Evolutionary conservation across 2,329 filamentous ascomycete genomes (phyloP), one percentile per base, ranked within the genome.

Genomic region (Apiospora malaysiana): DNA sequence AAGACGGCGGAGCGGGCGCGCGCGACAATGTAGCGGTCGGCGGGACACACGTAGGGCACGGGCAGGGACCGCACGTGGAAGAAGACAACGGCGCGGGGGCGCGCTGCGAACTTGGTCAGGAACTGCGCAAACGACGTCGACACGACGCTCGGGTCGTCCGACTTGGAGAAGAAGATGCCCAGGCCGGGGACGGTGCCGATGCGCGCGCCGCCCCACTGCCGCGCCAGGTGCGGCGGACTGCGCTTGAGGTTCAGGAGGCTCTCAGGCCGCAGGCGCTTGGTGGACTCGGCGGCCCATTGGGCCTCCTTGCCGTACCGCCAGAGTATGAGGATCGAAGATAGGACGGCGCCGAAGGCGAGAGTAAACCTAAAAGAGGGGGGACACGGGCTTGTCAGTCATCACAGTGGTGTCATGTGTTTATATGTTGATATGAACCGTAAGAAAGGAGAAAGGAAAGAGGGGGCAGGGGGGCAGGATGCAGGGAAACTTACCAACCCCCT

Each of bases 251-350:
- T 37, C 12, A 49, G 51, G 59, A 47, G 59, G n/a, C 63, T 66
- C 27, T n/a, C 37, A 42, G 51, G 69, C n/a, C 42, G 56, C 16
- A 89, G 81, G 8, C 85, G 84, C 74, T 93, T 90, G 67, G 84
- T 82, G 1, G 85, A 83, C 81, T 94, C 92, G 1, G 91, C 88
- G 12, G 81, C 81, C 92, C 92, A 94, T 77, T 94, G 92, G 71
- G 88, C 85, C 76, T 93, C 91, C 78, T 94, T 94, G n/a, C 92
- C 92, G 74, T 89, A 94, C 37, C 92, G 87, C 92, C 92, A 94
- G 12, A 93, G 84, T 1, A 93, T 84, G 76, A 94, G 91, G 59
- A 93, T 79, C 46, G 80, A 82, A 0, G 90, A 86, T 1, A 94
- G 84, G 6, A 91, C 81, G 9, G 83, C 81, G 0, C 91, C 86